Evolutionary conservation across 768 basidiomycete genomes (phyloP).

Genomic region (Boletus tomentosulus): DNA sequence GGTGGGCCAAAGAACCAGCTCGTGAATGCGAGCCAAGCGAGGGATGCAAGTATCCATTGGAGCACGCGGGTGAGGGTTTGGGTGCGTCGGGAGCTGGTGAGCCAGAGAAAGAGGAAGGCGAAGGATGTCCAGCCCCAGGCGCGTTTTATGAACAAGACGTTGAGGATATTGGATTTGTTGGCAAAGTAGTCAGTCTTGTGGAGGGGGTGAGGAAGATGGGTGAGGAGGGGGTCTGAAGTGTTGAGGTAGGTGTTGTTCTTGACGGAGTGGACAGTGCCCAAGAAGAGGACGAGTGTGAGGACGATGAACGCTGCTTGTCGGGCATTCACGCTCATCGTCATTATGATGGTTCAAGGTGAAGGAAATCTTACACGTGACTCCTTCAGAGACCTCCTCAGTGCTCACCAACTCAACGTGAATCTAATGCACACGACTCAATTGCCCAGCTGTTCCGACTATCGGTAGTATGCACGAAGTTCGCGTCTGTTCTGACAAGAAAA

Average conservation of each 20-base stretch:
- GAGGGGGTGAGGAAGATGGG: conserved; percentile 66
- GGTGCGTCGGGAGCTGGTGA: conserved; percentile 48
- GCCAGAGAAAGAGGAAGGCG: conserved; percentile 55
- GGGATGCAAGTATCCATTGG: conserved; percentile 57
- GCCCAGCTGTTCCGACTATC: no score
- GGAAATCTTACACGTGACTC: background rate
- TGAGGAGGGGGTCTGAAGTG: conserved; percentile 74
- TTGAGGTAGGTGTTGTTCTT: conserved; percentile 69
- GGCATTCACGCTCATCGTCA: conserved; percentile 2
- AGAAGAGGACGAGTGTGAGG: conserved; percentile 44
- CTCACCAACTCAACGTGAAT: no score
- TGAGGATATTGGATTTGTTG: conserved; percentile 74
- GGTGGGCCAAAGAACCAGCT: conserved; percentile 88
- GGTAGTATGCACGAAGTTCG: no score
- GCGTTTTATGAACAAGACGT: conserved; percentile 83
- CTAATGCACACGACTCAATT: no score
- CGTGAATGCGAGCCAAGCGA: conserved; percentile 71
- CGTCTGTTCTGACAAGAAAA: no score
- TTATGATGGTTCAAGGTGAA: background rate
- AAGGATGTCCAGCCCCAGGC: conserved; percentile 89
- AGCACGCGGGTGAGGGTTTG: conserved; percentile 41
- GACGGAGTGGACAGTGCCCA: conserved; percentile 67
- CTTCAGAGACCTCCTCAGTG: no score
- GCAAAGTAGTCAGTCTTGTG: conserved; percentile 69
- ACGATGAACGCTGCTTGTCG: conserved; percentile 36